A percentile compares a stretch with the other conserved stretches of the same genome.
Conservation (phyloP, 2,329 filamentous ascomycete species). For the Aspergillus oerlinghausenensis region DNA sequence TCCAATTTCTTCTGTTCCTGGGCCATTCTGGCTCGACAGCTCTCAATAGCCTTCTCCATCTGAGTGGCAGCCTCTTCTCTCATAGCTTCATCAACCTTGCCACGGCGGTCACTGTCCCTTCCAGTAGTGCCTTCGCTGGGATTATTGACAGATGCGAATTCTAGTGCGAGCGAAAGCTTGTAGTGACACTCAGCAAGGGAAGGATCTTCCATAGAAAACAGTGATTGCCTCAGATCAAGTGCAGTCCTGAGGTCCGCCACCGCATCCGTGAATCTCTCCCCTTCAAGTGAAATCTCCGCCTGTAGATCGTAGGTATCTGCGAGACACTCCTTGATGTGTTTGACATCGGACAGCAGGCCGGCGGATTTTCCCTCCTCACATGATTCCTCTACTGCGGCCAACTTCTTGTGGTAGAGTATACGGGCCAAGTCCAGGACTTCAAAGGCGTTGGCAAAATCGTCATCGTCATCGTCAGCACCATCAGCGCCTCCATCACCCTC, state of each 20-base stretch:
- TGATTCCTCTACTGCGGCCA: constrained; percentile 47
- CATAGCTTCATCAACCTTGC: constrained; percentile 49
- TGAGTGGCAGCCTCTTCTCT: constrained; percentile 54
- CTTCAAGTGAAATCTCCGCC: constrained; percentile 94
- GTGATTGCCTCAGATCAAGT: constrained; percentile 70
- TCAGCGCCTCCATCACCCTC: constrained; percentile 41
- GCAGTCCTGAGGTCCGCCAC: constrained; percentile 76
- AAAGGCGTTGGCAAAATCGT: constrained; percentile 61
- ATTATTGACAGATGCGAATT: constrained; percentile 77
- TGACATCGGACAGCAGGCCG: constrained; percentile 36
- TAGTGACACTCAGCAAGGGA: constrained; percentile 92
- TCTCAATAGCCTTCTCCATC: constrained; percentile 58
- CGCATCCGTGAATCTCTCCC: constrained; percentile 86
- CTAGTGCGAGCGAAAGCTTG: constrained; percentile 89
- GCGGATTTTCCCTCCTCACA: constrained; percentile 47
- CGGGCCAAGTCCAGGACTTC: constrained; percentile 61
- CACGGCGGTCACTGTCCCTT: constrained; percentile 38
- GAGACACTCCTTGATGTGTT: constrained; percentile 74
- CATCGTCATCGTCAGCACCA: constrained; percentile 57
- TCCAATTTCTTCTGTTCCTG: constrained; percentile 49
- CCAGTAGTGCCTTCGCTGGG: constrained; percentile 21
- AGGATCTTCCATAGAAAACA: constrained; percentile 76
- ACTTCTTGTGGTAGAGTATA: constrained; percentile 53
- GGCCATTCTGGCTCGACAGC: constrained; percentile 51
- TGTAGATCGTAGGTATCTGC: constrained; percentile 92